Evolutionary conservation across 202 grass and related monocot genomes (phyloP).

Genomic region (Setaria viridis): DNA sequence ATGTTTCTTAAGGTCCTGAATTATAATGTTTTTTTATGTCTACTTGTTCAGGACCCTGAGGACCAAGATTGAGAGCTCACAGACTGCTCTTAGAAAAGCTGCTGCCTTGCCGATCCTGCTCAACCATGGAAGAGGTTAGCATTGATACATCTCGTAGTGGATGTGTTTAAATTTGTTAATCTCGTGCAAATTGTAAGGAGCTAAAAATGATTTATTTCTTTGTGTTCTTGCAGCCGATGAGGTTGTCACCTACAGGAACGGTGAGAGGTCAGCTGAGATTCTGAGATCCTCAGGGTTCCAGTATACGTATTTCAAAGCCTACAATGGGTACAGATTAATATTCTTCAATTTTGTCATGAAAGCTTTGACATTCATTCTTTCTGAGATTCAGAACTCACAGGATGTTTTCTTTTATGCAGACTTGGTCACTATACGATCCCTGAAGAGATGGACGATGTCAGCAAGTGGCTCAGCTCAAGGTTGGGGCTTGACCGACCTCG

Average conservation of each 20-base stretch:
- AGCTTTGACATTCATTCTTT: not conserved
- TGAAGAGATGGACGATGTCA: conserved; percentile 96
- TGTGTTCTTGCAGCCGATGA: conserved; percentile 71
- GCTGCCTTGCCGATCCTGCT: conserved; percentile 76
- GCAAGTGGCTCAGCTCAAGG: conserved; percentile 81
- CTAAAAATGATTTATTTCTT: conserved; percentile 12
- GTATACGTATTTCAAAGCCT: conserved; percentile 68
- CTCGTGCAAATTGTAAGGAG: not conserved
- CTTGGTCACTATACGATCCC: conserved; percentile 93
- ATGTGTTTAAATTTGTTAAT: conserved; percentile 32
- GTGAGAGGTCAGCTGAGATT: conserved; percentile 74
- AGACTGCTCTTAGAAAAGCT: conserved; percentile 67
- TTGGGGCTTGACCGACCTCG: conserved; percentile 70
- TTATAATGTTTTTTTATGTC: conserved; percentile 12
- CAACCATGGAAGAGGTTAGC: conserved; percentile 83
- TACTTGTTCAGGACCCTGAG: conserved; percentile 69
- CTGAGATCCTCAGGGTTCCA: conserved; percentile 69
- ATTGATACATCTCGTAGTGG: not conserved
- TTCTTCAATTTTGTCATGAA: not conserved
- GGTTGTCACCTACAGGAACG: conserved; percentile 76
- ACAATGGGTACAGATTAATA: conserved; percentile 69
- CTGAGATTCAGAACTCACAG: conserved; percentile 13
- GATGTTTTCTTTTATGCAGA: conserved; percentile 43
- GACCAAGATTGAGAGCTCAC: conserved; percentile 86
- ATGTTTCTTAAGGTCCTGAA: not conserved